Conservation (phyloP, 106 monocot genomes). For the Dendrobium chrysotoxum region DNA sequence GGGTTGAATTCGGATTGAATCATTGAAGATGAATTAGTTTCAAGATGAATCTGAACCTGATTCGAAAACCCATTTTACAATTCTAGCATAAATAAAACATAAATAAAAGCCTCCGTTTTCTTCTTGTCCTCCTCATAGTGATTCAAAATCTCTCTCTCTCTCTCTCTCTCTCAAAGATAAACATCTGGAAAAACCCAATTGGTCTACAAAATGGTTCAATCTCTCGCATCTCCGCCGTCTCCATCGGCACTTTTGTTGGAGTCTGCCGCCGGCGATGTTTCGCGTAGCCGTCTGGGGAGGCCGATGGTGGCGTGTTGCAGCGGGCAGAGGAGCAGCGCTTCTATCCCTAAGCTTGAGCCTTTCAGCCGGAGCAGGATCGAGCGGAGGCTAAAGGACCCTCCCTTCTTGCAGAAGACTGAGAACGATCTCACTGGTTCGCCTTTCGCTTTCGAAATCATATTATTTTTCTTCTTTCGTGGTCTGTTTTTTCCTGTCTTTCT, state of each 20-base stretch:
- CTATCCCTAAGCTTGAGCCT: slow-evolving; percentile 62
- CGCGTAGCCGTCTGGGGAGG: background rate
- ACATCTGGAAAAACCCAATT: background rate
- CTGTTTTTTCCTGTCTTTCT: too few species aligned
- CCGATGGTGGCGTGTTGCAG: slow-evolving; percentile 14
- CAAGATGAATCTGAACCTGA: too few species aligned
- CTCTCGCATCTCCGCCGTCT: background rate
- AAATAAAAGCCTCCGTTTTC: too few species aligned
- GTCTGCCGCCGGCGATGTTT: background rate
- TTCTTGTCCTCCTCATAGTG: too few species aligned
- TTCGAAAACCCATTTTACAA: too few species aligned
- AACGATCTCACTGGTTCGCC: slow-evolving; percentile 45
- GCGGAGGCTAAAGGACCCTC: slow-evolving; percentile 27
- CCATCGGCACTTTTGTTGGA: background rate
- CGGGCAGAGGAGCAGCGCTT: slow-evolving; percentile 24
- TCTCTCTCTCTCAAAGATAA: too few species aligned
- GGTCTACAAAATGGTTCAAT: background rate
- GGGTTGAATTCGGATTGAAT: too few species aligned
- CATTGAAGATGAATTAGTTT: too few species aligned
- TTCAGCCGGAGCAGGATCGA: slow-evolving; percentile 65
- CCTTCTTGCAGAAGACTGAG: slow-evolving; percentile 54
- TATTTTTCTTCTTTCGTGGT: too few species aligned
- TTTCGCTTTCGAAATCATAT: background rate
- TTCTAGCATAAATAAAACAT: too few species aligned
- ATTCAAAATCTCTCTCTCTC: too few species aligned